Evolutionary conservation across 73 alveolate species (phyloP).

Genomic region (Tetrahymena thermophila): DNA sequence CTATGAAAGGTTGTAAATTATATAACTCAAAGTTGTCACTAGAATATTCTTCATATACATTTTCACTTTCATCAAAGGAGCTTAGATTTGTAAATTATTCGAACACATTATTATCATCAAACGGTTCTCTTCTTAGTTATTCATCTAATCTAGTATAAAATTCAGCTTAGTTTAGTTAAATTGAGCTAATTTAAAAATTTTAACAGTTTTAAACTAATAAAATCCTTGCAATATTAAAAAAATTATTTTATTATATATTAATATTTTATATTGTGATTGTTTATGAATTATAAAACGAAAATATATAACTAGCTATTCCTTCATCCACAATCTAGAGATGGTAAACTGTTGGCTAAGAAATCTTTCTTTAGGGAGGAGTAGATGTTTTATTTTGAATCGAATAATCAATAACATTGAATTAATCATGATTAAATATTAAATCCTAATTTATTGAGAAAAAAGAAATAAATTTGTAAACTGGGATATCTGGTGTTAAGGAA

Average conservation of each 20-base stretch:
- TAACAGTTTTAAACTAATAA: not conserved
- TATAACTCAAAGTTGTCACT: not conserved
- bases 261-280: not conserved
- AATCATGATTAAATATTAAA: not conserved
- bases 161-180: not conserved
- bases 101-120: not conserved
- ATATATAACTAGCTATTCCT: not conserved
- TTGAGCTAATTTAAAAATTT: not conserved
- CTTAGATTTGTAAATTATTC: not conserved
- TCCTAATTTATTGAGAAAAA: not conserved
- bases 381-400: not conserved
- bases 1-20: not conserved
- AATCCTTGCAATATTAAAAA: not conserved
- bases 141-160: not conserved
- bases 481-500: not conserved
- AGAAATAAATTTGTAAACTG: not conserved
- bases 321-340: not conserved
- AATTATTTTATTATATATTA: not conserved
- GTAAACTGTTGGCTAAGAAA: not conserved
- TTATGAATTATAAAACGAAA: not conserved
- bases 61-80: not conserved
- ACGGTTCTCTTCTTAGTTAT: not conserved
- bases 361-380: not conserved
- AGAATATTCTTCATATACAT: not conserved
- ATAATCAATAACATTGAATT: not conserved